A percentile compares a stretch with the other conserved stretches of the same genome.
These are phyloP conservation scores for Dactylonectria estremocensis DNA, from an alignment of 2,329 filamentous ascomycete genomes.

Conservation along the genomic window DNA sequence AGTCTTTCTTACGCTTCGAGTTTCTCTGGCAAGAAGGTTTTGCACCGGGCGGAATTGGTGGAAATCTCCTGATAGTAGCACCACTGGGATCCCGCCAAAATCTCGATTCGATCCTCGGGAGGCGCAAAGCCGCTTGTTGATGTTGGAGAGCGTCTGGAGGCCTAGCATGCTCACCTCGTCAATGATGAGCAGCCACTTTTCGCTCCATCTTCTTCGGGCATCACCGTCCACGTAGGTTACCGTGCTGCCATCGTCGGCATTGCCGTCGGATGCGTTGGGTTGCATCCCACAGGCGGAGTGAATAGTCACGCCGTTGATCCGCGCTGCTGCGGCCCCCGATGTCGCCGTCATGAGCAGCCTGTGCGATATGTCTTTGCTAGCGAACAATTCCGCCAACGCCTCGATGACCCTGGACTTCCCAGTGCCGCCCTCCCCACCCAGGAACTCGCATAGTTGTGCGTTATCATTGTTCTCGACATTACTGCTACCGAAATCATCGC, in stretches of 20 bases:
- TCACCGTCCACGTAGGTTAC: constrained; percentile 13
- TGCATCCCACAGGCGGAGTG: constrained; percentile 19
- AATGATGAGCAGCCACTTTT: too few species aligned
- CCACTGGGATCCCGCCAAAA: constrained; percentile 7
- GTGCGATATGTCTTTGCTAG: constrained; percentile 11
- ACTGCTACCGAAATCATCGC: neutral
- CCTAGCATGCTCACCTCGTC: too few species aligned
- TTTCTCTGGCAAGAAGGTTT: too few species aligned
- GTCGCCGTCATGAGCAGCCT: constrained; percentile 12
- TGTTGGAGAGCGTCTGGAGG: too few species aligned
- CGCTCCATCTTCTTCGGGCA: neutral
- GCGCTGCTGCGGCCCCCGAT: constrained; percentile 1
- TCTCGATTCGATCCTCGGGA: neutral
- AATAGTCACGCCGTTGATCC: constrained; percentile 17
- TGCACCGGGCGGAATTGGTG: too few species aligned
- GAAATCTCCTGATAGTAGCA: too few species aligned
- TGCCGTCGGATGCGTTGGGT: constrained; percentile 4
- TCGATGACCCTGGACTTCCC: constrained; percentile 6
- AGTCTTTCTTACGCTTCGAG: too few species aligned
- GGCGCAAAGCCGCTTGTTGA: constrained; percentile 4
- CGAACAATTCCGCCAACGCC: constrained; percentile 9
- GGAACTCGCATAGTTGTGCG: constrained; percentile 9
- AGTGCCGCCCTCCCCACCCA: constrained; percentile 2
- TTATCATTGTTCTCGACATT: neutral
- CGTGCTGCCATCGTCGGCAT: constrained; percentile 15